Base-by-base conservation (phyloP, 2,329 filamentous ascomycete genomes). In the Chaetomium strumarium region DNA sequence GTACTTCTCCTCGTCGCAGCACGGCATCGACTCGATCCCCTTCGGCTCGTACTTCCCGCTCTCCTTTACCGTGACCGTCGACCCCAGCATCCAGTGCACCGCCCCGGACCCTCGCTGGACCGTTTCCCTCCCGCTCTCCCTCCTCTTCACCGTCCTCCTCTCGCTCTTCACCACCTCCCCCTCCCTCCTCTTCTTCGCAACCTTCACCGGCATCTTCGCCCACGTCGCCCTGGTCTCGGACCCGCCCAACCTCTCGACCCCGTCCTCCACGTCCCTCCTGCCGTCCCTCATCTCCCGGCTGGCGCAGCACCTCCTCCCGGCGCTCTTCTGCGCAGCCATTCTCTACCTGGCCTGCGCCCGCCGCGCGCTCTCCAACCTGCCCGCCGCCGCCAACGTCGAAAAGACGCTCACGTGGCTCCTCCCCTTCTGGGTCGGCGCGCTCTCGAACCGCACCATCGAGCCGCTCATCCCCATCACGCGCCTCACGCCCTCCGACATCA, bases 171-270 rank as follows among this genome's bases (percentile, higher is more conserved):
- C 88, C 3, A 83, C 83, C 1, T 88, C 85, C 0, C 81, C 90
- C 0, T 75, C 81, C 1, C 76, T 92, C 5, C 89, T 96, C 70
- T 96, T 92, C 75, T 88, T 88, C 67, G 84, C 84, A 33, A 78
- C 81, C 34, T 96, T 95, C 63, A 75, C 84, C 51, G 85, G 85
- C 61, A 74, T 93, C 30, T 96, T 96, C 69, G 85, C 86, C 70
- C 90, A 95, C 58, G 88, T 95, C n/a, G 90, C 87, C 2, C 79
- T 96, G 60, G 89, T 88, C 9, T 90, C 88, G 1, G 91, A 96
- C 65, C 87, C 90, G 1, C 91, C 92, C 0, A 78, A 78, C n/a
- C 84, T 85, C 1, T 75, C 75, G 31, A 72, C 80, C 38, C 75
- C 76, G 3, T 76, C 78, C 58, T 78, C 84, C 59, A 75, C 81